These are phyloP conservation scores for Aspergillus uvarum DNA, from an alignment of 2,329 filamentous ascomycete species.

Conservation along the genomic window DNA sequence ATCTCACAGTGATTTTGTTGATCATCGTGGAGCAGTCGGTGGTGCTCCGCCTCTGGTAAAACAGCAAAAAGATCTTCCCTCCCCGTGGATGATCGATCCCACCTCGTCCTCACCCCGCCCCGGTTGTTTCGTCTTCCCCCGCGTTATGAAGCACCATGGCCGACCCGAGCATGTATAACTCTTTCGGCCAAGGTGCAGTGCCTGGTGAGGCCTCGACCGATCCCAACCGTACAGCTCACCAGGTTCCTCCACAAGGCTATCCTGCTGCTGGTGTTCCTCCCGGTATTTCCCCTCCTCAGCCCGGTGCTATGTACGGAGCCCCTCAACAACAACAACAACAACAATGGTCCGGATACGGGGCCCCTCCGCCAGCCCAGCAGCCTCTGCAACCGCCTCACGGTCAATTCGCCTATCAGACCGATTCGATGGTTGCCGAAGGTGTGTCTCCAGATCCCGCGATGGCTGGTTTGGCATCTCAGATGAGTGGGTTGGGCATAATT, in stretches of 20 bases:
- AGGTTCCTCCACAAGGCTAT: conserved; percentile 54
- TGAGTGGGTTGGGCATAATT: conserved; percentile 73
- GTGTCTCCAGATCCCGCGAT: conserved; percentile 34
- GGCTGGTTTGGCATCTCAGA: conserved; percentile 59
- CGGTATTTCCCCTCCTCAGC: conserved; percentile 40
- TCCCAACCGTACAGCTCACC: conserved; percentile 52
- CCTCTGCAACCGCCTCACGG: conserved; percentile 27
- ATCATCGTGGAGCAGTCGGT: background rate
- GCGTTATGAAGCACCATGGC: conserved; percentile 42
- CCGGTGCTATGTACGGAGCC: conserved; percentile 37
- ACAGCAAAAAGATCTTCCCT: background rate
- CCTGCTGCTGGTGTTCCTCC: conserved; percentile 36
- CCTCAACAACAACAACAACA: conserved; percentile 32
- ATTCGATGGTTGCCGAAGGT: conserved; percentile 26
- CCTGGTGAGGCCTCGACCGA: conserved; percentile 55
- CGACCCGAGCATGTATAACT: conserved; percentile 43
- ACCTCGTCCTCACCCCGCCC: conserved; percentile 8
- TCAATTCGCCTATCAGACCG: conserved; percentile 29
- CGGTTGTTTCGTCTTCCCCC: conserved; percentile 8
- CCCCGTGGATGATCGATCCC: conserved; percentile 8
- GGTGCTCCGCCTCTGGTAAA: conserved; percentile 10
- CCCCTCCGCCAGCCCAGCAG: conserved; percentile 19
- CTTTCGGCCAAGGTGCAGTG: conserved; percentile 34
- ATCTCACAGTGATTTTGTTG: background rate
- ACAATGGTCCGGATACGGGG: conserved; percentile 34